Evolutionary conservation across 805 yeast genomes (phyloP), one percentile per base, ranked within the genome.

Genomic region (Teunomyces cretensis): DNA sequence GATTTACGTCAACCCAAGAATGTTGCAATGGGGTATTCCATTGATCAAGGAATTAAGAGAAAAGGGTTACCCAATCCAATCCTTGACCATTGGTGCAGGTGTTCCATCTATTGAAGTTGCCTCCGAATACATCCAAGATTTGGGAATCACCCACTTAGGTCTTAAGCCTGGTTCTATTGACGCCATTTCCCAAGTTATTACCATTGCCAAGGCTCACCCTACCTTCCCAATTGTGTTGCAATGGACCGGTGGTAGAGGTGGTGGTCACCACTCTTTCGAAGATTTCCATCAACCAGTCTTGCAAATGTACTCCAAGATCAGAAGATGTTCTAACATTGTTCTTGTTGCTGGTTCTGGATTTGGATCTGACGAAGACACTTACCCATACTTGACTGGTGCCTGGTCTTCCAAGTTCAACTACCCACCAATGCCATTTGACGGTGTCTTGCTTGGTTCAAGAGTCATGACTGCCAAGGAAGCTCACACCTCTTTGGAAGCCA

Each of bases 231-330:
- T 94, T 61, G 92, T 94, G 45, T 74, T 94, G 58, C 99, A 94
- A 77, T 94, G 99, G 99, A 94, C 99, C 48, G 99, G 98, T 80
- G 99, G 99, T 70, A 91, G 99, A 80, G 99, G 97, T 75, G 99
- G 99, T 80, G 99, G 99, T 64, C 99, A 94, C 69, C 99, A 94
- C 71, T 92, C 98, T 41, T 94, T 83, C 63, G 99, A 94, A 78
- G 99, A 94, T 74, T 90, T 92, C 94, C 99, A 94, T 70, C 92
- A 91, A 64, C 98, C 99, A 56, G 80, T 94, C 55, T 74, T 94
- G 63, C 96, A 89, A 70, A 94, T 94, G 92, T 94, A 94, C 72
- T 76, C 96, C 55, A 86, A 86, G 76, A 86, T 94, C 60, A 87
- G 99, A 80, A 86, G 89, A 72, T 85, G 90, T 60, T 63, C 88